These are phyloP conservation scores for Guadua angustifolia DNA, from an alignment of 176 grass and related monocot species.

Conservation along the genomic window DNA sequence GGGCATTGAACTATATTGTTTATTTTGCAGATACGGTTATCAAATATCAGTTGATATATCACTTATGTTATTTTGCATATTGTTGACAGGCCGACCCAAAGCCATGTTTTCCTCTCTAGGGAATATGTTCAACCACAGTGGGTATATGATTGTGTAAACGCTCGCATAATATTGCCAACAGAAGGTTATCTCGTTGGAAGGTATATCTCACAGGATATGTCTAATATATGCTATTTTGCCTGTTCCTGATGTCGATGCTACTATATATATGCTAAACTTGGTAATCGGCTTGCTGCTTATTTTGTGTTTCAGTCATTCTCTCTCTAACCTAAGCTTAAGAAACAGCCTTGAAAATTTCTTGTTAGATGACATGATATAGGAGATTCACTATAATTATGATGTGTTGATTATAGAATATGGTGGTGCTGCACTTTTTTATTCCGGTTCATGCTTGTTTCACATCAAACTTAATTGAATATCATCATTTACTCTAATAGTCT, in stretches of 20 bases:
- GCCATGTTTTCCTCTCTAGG: conserved; percentile 90
- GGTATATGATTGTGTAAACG: conserved; percentile 92
- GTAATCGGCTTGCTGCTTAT: background rate
- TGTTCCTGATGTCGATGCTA: background rate
- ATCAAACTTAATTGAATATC: background rate
- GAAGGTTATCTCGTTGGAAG: conserved; percentile 89
- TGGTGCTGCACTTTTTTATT: background rate
- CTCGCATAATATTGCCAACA: conserved; percentile 68
- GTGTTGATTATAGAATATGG: background rate
- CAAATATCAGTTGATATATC: background rate
- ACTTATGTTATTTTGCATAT: conserved; percentile 60
- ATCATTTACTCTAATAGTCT: background rate
- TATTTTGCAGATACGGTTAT: conserved; percentile 15
- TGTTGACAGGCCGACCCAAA: conserved; percentile 97
- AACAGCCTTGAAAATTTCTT: background rate
- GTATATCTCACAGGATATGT: conserved; percentile 47
- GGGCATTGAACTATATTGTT: too few species aligned
- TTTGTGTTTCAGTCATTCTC: background rate
- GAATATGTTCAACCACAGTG: conserved; percentile 96
- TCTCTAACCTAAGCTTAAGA: background rate
- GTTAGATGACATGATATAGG: background rate
- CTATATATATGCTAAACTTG: conserved; percentile 25
- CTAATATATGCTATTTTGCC: background rate
- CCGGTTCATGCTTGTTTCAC: background rate
- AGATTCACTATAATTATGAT: background rate